Conservation (phyloP, 345 rosid genomes). For the Salix viminalis region DNA sequence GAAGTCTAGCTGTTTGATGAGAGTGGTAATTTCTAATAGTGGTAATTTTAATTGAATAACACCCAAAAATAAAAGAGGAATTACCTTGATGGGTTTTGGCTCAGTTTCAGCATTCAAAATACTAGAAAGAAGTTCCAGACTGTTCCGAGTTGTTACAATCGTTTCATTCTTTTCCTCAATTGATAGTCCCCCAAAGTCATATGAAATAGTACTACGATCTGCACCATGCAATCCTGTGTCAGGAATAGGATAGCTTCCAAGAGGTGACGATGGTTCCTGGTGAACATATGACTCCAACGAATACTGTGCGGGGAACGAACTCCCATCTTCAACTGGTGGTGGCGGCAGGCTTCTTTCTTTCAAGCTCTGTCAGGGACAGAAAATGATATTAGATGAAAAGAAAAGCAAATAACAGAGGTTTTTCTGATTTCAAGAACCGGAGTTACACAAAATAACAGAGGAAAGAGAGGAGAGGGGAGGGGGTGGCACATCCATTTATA, state of each 20-base stretch:
- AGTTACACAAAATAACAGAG: neutral
- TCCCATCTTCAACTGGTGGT: slow-evolving; percentile 30
- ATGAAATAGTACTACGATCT: slow-evolving; percentile 25
- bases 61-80: neutral
- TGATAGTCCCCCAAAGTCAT: slow-evolving; percentile 40
- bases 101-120: slow-evolving; percentile 53
- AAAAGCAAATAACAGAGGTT: neutral
- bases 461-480: neutral
- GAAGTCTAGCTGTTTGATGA: neutral
- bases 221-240: slow-evolving; percentile 28
- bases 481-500: neutral
- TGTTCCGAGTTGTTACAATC: slow-evolving; percentile 59
- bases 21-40: neutral
- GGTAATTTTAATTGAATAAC: neutral
- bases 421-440: neutral
- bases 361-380: slow-evolving; percentile 39
- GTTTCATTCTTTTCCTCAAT: slow-evolving; percentile 55
- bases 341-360: slow-evolving; percentile 34
- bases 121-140: slow-evolving; percentile 74
- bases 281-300: slow-evolving; percentile 50
- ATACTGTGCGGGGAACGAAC: slow-evolving; percentile 23
- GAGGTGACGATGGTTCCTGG: slow-evolving; percentile 51
- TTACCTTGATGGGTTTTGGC: slow-evolving; percentile 52
- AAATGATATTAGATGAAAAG: neutral
- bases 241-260: slow-evolving; percentile 50